These are phyloP conservation scores for Colletotrichum horii DNA, from an alignment of 2,329 filamentous ascomycete species.

Conservation along the genomic window DNA sequence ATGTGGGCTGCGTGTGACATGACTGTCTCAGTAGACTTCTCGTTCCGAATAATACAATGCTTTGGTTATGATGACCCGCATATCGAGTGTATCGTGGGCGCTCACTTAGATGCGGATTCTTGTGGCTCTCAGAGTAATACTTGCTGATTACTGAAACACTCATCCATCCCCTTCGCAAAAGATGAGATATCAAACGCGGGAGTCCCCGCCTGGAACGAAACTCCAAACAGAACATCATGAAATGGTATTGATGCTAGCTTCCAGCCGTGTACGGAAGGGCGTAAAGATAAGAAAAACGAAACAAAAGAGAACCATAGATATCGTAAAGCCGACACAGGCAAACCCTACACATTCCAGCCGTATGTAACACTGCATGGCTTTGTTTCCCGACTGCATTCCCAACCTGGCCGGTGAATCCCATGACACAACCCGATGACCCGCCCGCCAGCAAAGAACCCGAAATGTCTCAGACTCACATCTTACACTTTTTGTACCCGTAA, in stretches of 20 bases:
- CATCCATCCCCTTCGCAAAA: neutral
- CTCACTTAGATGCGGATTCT: neutral
- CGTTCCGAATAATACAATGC: accelerated
- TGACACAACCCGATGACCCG: neutral
- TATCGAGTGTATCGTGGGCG: too few species aligned
- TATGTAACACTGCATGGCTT: conserved; percentile 2
- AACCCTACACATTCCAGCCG: neutral
- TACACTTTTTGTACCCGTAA: conserved; percentile 6
- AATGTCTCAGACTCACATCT: conserved; percentile 13
- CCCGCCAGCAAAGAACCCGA: neutral
- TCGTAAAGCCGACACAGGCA: neutral
- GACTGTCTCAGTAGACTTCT: neutral
- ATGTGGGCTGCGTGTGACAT: neutral
- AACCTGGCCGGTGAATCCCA: neutral
- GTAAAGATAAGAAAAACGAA: neutral
- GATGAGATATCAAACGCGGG: neutral
- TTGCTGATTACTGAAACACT: neutral
- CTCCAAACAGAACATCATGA: neutral
- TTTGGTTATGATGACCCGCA: neutral
- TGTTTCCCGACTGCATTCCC: neutral
- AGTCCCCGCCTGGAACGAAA: neutral
- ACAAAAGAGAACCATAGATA: neutral
- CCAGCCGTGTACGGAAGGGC: neutral
- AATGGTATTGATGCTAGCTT: neutral
- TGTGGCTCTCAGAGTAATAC: neutral